A percentile compares a stretch with the other conserved stretches of the same genome.
These are phyloP conservation scores for Rhodocollybia butyracea DNA, from an alignment of 768 basidiomycete genomes.

Conservation along the genomic window DNA sequence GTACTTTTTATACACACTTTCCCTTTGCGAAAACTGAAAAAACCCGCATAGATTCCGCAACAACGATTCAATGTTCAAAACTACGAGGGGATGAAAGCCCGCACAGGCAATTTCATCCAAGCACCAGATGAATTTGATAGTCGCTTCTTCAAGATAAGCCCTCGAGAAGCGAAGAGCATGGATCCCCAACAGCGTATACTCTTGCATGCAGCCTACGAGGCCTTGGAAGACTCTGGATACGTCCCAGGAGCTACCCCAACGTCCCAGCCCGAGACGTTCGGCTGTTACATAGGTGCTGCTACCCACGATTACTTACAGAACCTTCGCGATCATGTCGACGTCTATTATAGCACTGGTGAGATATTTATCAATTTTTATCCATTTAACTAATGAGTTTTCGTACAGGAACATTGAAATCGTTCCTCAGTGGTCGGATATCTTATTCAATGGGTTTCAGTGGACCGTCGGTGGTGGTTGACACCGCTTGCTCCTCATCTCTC, in stretches of 20 bases:
- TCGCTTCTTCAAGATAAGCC: slow-evolving; percentile 68
- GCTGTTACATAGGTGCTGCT: slow-evolving; percentile 65
- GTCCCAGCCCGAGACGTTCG: slow-evolving; percentile 53
- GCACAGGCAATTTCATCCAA: slow-evolving; percentile 62
- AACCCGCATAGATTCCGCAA: slow-evolving; percentile 48
- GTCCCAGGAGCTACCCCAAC: slow-evolving; percentile 54
- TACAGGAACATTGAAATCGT: slow-evolving; percentile 63
- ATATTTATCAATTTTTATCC: slow-evolving; percentile 4
- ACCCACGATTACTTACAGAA: slow-evolving; percentile 72
- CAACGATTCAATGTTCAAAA: slow-evolving; percentile 50
- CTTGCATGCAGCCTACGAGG: slow-evolving; percentile 63
- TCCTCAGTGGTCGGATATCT: slow-evolving; percentile 69
- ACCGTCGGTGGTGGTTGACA: slow-evolving; percentile 70
- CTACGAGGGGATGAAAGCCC: slow-evolving; percentile 45
- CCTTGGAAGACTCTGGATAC: slow-evolving; percentile 69
- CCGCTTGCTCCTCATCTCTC: slow-evolving; percentile 70
- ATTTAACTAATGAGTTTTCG: background rate
- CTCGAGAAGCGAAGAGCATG: slow-evolving; percentile 73
- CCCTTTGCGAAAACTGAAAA: background rate
- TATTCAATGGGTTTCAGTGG: slow-evolving; percentile 67
- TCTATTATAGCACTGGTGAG: slow-evolving; percentile 69
- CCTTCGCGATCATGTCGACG: slow-evolving; percentile 56
- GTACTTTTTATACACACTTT: slow-evolving; percentile 26
- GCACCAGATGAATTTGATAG: slow-evolving; percentile 62
- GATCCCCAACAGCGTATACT: slow-evolving; percentile 74